phyloP scores from a whole-genome alignment of 176 grass and related monocot species.

The maize (Zea mays) region Zm-B73-REFERENCE-NAM-5.0 NC_050101.1:159015501-159016000 shows the following conservation, averaged over 20 bases:
- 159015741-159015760: slow-evolving; percentile 75
- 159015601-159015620: slow-evolving; percentile 58
- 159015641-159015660: slow-evolving; percentile 70
- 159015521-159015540: not conserved
- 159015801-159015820: slow-evolving; percentile 65
- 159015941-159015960: slow-evolving; percentile 75
- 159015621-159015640: slow-evolving; percentile 72
- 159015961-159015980: slow-evolving; percentile 11
- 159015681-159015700: slow-evolving; percentile 76
- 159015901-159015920: slow-evolving; percentile 68
- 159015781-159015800: slow-evolving; percentile 74
- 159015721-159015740: slow-evolving; percentile 66
- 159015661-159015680: slow-evolving; percentile 66
- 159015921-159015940: slow-evolving; percentile 75
- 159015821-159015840: slow-evolving; percentile 69
- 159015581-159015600: slow-evolving; percentile 8
- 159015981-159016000: slow-evolving; percentile 18
- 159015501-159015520: not conserved
- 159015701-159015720: slow-evolving; percentile 81
- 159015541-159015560: not conserved
- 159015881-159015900: slow-evolving; percentile 61
- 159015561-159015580: not conserved
- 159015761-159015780: slow-evolving; percentile 77
- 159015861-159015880: slow-evolving; percentile 69
- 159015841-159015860: slow-evolving; percentile 82